phyloP scores from a whole-genome alignment of 371 early-diverging fungal genomes.

The Rhizopus arrhizus region DNA sequence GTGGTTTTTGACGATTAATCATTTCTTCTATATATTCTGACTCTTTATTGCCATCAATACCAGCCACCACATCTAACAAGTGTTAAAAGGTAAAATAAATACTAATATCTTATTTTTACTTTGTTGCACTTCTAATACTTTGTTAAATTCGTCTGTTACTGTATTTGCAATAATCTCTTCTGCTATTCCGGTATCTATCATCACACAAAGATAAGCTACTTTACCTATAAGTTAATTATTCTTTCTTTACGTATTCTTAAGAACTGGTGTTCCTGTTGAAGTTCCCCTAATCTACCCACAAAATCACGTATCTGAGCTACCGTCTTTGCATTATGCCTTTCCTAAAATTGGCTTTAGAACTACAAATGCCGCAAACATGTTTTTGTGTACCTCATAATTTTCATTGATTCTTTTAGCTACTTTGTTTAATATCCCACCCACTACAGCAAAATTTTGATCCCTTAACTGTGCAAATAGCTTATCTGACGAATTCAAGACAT shows the following conservation, averaged over 20 bases:
- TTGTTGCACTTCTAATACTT: constrained; percentile 86
- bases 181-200: constrained; percentile 78
- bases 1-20: constrained; percentile 72
- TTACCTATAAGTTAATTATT: neutral
- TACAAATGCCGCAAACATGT: too few species aligned
- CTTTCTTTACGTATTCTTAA: constrained; percentile 65
- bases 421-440: constrained; percentile 78
- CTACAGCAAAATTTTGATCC: constrained; percentile 88
- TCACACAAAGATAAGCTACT: too few species aligned
- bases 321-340: constrained; percentile 86
- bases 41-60: constrained; percentile 65
- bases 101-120: constrained; percentile 47
- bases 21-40: constrained; percentile 85
- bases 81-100: neutral
- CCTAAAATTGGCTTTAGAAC: constrained; percentile 23
- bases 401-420: constrained; percentile 83
- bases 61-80: constrained; percentile 77
- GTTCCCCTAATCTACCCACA: constrained; percentile 77
- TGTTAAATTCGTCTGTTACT: constrained; percentile 78
- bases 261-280: constrained; percentile 85
- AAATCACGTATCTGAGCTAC: constrained; percentile 89
- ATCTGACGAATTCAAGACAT: constrained; percentile 80
- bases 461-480: constrained; percentile 78
- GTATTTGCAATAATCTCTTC: constrained; percentile 82
- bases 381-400: constrained; percentile 70